Conservation (phyloP, 2,329 filamentous ascomycete species). For the Chaetomium olivaceum region DNA sequence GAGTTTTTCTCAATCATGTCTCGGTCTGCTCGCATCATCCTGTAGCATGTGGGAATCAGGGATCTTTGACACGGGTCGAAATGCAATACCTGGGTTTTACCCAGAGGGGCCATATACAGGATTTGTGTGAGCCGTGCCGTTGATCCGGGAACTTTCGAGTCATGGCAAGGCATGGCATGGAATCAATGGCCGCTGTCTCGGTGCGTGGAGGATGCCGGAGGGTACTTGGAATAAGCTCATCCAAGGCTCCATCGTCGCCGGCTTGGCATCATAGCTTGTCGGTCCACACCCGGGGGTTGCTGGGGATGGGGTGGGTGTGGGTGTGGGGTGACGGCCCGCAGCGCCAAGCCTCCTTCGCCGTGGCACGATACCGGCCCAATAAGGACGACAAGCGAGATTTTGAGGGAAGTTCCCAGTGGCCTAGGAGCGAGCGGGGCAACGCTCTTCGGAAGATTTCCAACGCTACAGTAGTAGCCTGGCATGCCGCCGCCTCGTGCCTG, state of each 20-base stretch:
- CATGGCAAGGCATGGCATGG: background rate
- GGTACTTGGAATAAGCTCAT: slow-evolving; percentile 18
- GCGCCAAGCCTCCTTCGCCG: slow-evolving; percentile 8
- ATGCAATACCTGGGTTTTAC: slow-evolving; percentile 4
- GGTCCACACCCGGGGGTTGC: background rate
- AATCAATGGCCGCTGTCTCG: background rate
- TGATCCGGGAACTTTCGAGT: slow-evolving; percentile 9
- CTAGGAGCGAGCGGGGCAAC: slow-evolving; percentile 8
- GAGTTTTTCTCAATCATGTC: background rate
- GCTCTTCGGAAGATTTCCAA: slow-evolving; percentile 27
- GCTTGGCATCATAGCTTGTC: slow-evolving; percentile 7
- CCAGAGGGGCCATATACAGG: background rate
- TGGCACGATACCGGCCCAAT: slow-evolving; percentile 2
- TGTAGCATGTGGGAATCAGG: background rate
- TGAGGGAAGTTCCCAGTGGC: background rate
- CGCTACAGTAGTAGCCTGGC: slow-evolving; percentile 14
- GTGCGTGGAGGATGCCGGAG: background rate
- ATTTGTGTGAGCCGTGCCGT: background rate
- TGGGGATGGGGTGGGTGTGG: background rate
- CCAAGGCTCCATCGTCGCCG: slow-evolving; percentile 8
- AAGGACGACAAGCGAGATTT: background rate
- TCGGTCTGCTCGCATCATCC: background rate
- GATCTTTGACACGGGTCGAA: background rate
- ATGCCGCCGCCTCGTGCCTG: slow-evolving; percentile 19
- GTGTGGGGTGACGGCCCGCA: slow-evolving; percentile 12